Conservation (phyloP, 2,329 filamentous ascomycete genomes). For the Sporothrix pseudoabietina region DNA sequence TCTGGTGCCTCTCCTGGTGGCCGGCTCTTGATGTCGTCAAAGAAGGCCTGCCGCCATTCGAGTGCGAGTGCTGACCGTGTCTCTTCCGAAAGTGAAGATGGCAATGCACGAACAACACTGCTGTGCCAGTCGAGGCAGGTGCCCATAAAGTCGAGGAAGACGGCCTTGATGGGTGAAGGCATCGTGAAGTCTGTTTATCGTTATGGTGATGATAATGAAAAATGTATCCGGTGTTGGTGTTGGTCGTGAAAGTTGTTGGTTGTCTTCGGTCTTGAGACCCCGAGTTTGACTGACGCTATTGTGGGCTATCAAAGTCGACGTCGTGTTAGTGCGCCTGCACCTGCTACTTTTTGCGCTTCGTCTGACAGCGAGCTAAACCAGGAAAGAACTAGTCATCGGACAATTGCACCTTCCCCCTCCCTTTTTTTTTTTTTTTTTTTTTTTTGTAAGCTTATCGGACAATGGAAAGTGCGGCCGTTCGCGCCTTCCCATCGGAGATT, state of each 20-base stretch:
- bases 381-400: neutral
- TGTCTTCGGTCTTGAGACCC: neutral
- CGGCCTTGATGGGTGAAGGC: conserved; percentile 45
- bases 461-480: neutral
- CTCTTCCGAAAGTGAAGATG: conserved; percentile 39
- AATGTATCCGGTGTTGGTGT: neutral
- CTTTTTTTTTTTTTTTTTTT: too few species aligned
- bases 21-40: conserved; percentile 48
- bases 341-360: neutral
- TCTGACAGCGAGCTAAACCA: neutral
- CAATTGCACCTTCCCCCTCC: neutral
- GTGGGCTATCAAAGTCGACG: neutral
- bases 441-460: neutral
- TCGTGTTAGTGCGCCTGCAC: neutral
- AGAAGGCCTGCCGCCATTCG: conserved; percentile 55
- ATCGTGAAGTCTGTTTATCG: neutral
- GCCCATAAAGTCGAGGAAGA: conserved; percentile 51
- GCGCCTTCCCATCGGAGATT: neutral
- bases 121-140: conserved; percentile 60
- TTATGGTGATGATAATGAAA: neutral
- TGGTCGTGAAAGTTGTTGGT: neutral
- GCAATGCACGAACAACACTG: conserved; percentile 44
- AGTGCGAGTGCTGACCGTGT: conserved; percentile 49
- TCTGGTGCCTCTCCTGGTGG: conserved; percentile 44
- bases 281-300: neutral